phyloP scores from a whole-genome alignment of 345 rosid species.

The Heritiera fomes region DNA sequence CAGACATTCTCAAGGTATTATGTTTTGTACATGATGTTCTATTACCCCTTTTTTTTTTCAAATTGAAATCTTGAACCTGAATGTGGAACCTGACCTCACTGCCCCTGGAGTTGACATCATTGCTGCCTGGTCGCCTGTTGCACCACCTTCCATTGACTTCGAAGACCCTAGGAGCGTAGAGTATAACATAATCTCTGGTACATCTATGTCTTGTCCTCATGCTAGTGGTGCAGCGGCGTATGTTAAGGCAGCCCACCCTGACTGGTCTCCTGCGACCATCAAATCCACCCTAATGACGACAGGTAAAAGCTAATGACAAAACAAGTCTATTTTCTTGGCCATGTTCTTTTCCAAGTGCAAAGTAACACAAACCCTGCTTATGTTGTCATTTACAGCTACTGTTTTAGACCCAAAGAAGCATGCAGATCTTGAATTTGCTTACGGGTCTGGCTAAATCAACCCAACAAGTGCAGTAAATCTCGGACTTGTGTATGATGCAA shows the following conservation, averaged over 20 bases:
- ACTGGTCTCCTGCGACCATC: constrained; percentile 25
- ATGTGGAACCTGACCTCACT: constrained; percentile 20
- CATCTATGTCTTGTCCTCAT: constrained; percentile 28
- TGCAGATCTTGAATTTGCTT: constrained; percentile 32
- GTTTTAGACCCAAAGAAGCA: too few species aligned
- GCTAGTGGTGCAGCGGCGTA: constrained; percentile 24
- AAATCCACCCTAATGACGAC: background rate
- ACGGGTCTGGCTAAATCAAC: constrained; percentile 43
- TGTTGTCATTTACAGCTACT: too few species aligned
- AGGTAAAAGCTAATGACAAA: too few species aligned
- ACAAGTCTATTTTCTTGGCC: too few species aligned
- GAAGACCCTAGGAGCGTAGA: constrained; percentile 20
- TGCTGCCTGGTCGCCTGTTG: constrained; percentile 34
- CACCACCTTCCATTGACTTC: background rate
- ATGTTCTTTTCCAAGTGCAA: too few species aligned
- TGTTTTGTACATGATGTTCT: too few species aligned
- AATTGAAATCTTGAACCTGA: too few species aligned
- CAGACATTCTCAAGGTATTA: too few species aligned
- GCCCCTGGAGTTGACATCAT: constrained; percentile 45
- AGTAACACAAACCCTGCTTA: too few species aligned
- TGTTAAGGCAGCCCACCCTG: constrained; percentile 22
- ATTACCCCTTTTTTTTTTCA: too few species aligned
- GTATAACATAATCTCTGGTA: constrained; percentile 30
- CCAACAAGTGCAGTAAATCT: constrained; percentile 38
- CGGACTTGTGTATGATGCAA: constrained; percentile 41